Base-by-base conservation (phyloP, 2,329 filamentous ascomycete species). In the Aaosphaeria pasadenensis region DNA sequence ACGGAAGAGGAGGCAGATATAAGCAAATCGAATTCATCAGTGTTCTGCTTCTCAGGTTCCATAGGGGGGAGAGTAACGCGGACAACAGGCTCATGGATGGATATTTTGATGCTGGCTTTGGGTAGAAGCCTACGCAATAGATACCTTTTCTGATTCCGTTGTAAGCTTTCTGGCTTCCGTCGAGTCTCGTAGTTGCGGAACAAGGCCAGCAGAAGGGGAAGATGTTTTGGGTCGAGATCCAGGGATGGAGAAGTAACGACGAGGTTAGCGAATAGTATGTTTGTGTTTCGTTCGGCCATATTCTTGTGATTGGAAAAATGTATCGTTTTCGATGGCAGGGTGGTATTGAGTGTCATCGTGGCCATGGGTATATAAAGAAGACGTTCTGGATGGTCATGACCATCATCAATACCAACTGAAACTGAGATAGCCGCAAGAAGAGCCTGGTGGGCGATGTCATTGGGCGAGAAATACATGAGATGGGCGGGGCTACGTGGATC, bases 341-440 rank as follows among this genome's bases (percentile, higher is more conserved):
- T 99, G 0, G 94, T 97, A 68, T 92, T 90, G 50, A 97, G 84
- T 0, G 86, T 99, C 3, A 91, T 96, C 1, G 94, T 99, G 17
- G 92, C 89, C 94, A 99, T 97, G 1, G 94, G 94, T 39, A 99
- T 83, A 67, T 99, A 99, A 24, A 96, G 74, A 49, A 99, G 80
- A 46, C 92, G 85, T 66, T 96, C 90, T 0, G 89, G 87, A 59
- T 88, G 88, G 6, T 87, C 88, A 30, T 86, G 83, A n/a, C 90
- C 89, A 66, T 96, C 91, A 62, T 96, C 91, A 33, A 99, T 78
- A 36, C 91, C 94, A 48, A 97, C 80, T 0, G 92, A 92, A 47
- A 99, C 88, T 1, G 94, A 96, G 38, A 99, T 84, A 4, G 91
- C 94, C 13, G 92, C 94, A 24, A 94, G 81, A 33, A 99, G 79